These are phyloP conservation scores for Ceratobasidium sp. DNA, from an alignment of 1,284 basidiomycete species.

Conservation along the genomic window DNA sequence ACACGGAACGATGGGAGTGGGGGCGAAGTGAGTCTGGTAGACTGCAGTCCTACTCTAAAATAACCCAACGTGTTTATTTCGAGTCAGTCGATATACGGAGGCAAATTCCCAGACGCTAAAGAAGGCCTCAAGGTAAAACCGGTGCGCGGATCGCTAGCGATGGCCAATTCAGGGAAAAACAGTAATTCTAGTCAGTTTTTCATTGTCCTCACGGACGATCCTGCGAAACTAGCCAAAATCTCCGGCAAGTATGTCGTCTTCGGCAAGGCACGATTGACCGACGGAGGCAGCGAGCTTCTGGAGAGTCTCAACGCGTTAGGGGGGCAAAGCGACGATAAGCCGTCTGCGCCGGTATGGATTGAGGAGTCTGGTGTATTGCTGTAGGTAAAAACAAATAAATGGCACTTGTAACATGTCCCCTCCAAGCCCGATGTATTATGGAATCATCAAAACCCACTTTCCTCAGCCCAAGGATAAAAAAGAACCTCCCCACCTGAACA, in stretches of 20 bases:
- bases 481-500: no score
- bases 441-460: no score
- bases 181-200: conserved; percentile 65
- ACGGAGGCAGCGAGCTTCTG: conserved; percentile 58
- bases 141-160: conserved; percentile 62
- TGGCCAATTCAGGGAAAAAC: conserved; percentile 65
- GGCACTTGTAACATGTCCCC: not conserved
- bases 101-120: conserved; percentile 66
- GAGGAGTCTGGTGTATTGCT: conserved; percentile 59
- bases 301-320: conserved; percentile 58
- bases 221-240: conserved; percentile 60
- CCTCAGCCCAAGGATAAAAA: no score
- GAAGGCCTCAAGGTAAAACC: conserved; percentile 61
- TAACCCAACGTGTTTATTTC: not conserved
- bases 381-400: conserved; percentile 28
- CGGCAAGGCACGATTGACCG: conserved; percentile 55
- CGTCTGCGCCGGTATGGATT: conserved; percentile 62
- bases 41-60: no score
- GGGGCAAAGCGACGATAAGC: conserved; percentile 58
- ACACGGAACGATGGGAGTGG: conserved; percentile 67
- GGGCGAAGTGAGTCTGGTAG: conserved; percentile 61
- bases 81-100: conserved; percentile 64
- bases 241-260: conserved; percentile 66
- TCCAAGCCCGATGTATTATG: not conserved
- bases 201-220: conserved; percentile 62